Evolutionary conservation across 208 protist genomes (phyloP).

Genomic region (Naegleria gruberi): DNA sequence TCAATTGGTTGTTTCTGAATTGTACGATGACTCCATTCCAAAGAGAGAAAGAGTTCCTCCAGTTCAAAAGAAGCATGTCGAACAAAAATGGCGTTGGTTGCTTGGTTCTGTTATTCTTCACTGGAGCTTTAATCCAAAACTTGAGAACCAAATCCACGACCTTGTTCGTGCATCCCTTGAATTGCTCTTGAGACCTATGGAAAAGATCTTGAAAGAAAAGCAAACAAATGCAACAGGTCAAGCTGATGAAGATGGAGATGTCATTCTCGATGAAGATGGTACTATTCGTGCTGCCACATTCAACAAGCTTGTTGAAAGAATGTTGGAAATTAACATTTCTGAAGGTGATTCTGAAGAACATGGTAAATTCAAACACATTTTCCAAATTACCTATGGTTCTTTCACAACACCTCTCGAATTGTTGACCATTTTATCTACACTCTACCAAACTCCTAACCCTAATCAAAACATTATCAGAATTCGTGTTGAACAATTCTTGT

Average conservation of each 20-base stretch:
- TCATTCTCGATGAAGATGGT: background rate
- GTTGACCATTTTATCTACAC: background rate
- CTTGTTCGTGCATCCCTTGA: background rate
- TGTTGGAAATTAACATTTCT: background rate
- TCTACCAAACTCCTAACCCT: background rate
- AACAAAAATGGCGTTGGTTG: slow-evolving; percentile 16
- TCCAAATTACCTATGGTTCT: background rate
- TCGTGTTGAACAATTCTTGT: background rate
- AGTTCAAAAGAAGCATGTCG: background rate
- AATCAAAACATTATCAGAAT: background rate
- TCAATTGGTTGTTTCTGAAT: background rate
- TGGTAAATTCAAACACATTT: background rate
- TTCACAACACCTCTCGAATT: background rate
- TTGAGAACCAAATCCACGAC: background rate
- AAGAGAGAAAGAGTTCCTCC: background rate
- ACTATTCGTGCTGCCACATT: background rate
- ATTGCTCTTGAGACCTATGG: background rate
- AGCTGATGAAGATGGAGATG: background rate
- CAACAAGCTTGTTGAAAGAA: background rate
- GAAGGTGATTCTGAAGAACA: background rate
- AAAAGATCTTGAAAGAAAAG: background rate
- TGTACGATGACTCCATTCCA: background rate
- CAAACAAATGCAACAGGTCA: background rate
- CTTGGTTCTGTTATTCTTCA: background rate
- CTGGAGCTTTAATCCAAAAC: background rate